Base-by-base conservation (phyloP, 495 filamentous ascomycete species). In the Penicillium argentinense region DNA sequence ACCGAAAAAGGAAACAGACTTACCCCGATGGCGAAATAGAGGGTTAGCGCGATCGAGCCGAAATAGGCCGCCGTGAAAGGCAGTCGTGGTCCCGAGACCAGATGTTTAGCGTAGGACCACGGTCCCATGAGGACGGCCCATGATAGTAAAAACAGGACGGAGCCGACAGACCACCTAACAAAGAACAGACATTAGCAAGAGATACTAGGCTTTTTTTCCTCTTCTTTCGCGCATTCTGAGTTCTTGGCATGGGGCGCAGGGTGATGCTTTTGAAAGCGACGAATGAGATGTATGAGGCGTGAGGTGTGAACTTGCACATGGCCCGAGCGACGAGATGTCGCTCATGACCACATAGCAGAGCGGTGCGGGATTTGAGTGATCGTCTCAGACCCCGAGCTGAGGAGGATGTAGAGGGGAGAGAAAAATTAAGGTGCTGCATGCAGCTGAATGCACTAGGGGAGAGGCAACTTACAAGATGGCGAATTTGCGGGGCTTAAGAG, bases 21-120 rank as follows among this genome's bases (percentile, higher is more conserved):
- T 81, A 97, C 93, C 45, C 87, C 87, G 52, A 96, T 74, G 13
- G 91, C 84, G 69, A 95, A 97, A 67, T 90, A 96, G 25, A 98
- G 72, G 4, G 93, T 97, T 59, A 97, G 64, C 2, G 72, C 84
- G 53, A 98, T 95, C 29, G 88, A 95, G 29, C 92, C 93, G 74
- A 98, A 97, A 76, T 98, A 98, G 21, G 90, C 88, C 39, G 90
- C 90, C 14, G 93, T 97, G 64, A 98, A 98, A 9, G 95, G 93
- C 40, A 98, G 69, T 50, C 93, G 81, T 48, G 89, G 75, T 42
- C 81, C 82, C 39, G 95, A 97, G 56, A 89, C 68, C 60, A 98
- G 78, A 68, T 98, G 93, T 57, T 81, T 83, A 38, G 82, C 71
- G 69, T 97, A 98, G 34, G 77, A 69, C 69, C 78, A 73, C 14